A percentile compares a stretch with the other conserved stretches of the same genome.
Evolutionary conservation across 2,329 filamentous ascomycete genomes (phyloP).

Genomic region (Ambrosiella xylebori): DNA sequence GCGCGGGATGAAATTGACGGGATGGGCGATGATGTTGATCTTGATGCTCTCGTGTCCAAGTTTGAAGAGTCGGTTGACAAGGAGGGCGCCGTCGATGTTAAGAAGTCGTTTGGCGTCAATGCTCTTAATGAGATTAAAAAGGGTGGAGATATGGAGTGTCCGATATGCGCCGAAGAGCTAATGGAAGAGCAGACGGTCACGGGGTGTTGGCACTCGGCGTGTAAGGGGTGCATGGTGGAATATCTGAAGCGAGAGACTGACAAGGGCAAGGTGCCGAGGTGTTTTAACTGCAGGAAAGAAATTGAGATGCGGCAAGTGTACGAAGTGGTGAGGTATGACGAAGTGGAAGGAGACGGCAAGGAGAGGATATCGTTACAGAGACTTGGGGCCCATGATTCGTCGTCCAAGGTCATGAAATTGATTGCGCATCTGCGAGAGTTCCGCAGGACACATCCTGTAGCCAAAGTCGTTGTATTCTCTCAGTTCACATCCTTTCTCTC

Average conservation of each 20-base stretch:
- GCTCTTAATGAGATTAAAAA: constrained; percentile 82
- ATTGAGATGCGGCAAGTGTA: constrained; percentile 78
- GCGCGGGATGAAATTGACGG: constrained; percentile 65
- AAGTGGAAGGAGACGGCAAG: constrained; percentile 27
- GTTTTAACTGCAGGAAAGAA: constrained; percentile 76
- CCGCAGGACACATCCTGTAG: constrained; percentile 44
- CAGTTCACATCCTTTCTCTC: constrained; percentile 95
- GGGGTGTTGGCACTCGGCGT: constrained; percentile 93
- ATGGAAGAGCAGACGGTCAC: constrained; percentile 93
- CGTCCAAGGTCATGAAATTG: constrained; percentile 73
- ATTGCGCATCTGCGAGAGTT: constrained; percentile 56
- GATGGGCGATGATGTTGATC: constrained; percentile 87
- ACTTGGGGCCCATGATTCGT: constrained; percentile 49
- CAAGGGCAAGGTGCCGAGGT: constrained; percentile 58
- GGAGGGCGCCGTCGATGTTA: constrained; percentile 30
- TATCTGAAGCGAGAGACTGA: constrained; percentile 78
- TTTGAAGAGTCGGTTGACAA: constrained; percentile 57
- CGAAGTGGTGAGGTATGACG: constrained; percentile 71
- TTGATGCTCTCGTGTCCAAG: constrained; percentile 65
- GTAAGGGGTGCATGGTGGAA: constrained; percentile 78
- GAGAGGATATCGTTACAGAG: constrained; percentile 40
- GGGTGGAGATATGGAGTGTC: constrained; percentile 77
- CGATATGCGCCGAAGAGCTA: constrained; percentile 85
- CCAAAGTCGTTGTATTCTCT: constrained; percentile 86
- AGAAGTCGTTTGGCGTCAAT: constrained; percentile 58